Percentiles rank a stretch among this genome's conserved stretches.
Evolutionary conservation across 2,329 filamentous ascomycete genomes (phyloP).

Genomic region (Trichoderma koningiopsis): DNA sequence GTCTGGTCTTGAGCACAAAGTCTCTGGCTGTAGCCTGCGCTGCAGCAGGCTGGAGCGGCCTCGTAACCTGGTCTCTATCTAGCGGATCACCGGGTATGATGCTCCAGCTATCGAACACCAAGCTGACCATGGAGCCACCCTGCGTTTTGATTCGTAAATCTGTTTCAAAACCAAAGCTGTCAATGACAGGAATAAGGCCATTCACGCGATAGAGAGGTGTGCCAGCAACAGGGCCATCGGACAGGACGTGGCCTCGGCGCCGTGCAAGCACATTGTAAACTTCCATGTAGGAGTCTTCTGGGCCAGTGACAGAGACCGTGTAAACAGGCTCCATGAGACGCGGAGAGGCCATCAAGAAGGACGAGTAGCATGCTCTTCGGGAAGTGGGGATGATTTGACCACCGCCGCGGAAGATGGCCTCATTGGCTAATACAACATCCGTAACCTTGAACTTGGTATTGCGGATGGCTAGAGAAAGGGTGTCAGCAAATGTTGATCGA

Average conservation of each 20-base stretch:
- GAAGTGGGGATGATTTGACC: constrained; percentile 97
- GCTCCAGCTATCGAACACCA: constrained; percentile 95
- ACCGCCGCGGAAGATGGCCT: constrained; percentile 92
- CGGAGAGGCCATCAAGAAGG: constrained; percentile 95
- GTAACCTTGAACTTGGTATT: constrained; percentile 98
- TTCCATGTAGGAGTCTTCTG: constrained; percentile 82
- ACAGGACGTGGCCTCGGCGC: constrained; percentile 86
- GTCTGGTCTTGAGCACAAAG: constrained; percentile 93
- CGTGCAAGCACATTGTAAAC: constrained; percentile 91
- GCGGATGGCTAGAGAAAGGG: constrained; percentile 70
- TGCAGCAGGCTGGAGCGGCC: constrained; percentile 82
- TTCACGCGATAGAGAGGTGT: constrained; percentile 91
- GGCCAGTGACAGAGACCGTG: constrained; percentile 87
- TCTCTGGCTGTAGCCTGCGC: constrained; percentile 90
- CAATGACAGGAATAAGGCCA: constrained; percentile 91
- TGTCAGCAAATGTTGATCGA: constrained; percentile 33
- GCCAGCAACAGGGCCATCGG: constrained; percentile 91
- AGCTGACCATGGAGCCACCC: constrained; percentile 83
- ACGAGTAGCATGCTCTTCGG: constrained; percentile 89
- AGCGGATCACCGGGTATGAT: constrained; percentile 95
- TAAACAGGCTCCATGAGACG: constrained; percentile 97
- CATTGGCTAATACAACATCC: constrained; percentile 80
- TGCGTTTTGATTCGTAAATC: constrained; percentile 95
- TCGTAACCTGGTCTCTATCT: constrained; percentile 79
- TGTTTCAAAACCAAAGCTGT: constrained; percentile 97